These are phyloP conservation scores for Magnolia changhungtana DNA, from an alignment of 164 flowering plant genomes.

Conservation along the genomic window DNA sequence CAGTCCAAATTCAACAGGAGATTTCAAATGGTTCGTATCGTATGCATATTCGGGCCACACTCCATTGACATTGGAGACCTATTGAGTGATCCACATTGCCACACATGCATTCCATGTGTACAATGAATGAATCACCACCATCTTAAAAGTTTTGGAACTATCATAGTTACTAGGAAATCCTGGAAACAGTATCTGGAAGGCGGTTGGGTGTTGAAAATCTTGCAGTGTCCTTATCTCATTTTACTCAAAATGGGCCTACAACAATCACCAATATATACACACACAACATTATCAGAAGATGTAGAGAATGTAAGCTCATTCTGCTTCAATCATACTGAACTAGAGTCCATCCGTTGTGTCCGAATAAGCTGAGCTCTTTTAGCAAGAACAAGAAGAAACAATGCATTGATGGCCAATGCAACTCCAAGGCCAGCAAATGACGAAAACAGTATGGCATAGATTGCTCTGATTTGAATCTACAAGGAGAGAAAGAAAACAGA, in stretches of 20 bases:
- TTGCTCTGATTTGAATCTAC: constrained; percentile 21
- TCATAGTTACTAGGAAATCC: too few species aligned
- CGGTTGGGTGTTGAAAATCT: background rate
- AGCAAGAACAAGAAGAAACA: constrained; percentile 14
- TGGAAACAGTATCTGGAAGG: background rate
- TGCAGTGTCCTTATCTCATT: background rate
- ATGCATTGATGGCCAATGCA: constrained; percentile 19
- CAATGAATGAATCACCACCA: too few species aligned
- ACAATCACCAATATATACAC: background rate
- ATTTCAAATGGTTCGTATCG: too few species aligned
- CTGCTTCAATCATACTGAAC: constrained; percentile 10
- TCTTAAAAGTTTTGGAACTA: too few species aligned
- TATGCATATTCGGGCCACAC: too few species aligned
- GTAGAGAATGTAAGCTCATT: background rate
- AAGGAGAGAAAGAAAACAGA: background rate
- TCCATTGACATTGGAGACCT: too few species aligned
- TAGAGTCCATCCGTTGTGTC: constrained; percentile 11
- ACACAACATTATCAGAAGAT: background rate
- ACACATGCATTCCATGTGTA: too few species aligned
- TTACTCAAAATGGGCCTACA: background rate
- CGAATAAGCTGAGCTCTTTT: background rate
- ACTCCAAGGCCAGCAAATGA: constrained; percentile 22
- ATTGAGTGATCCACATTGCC: too few species aligned
- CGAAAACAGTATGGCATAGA: constrained; percentile 20
- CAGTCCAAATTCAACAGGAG: too few species aligned